phyloP scores from a whole-genome alignment of 2,329 filamentous ascomycete genomes.

The Fusarium sp. region DNA sequence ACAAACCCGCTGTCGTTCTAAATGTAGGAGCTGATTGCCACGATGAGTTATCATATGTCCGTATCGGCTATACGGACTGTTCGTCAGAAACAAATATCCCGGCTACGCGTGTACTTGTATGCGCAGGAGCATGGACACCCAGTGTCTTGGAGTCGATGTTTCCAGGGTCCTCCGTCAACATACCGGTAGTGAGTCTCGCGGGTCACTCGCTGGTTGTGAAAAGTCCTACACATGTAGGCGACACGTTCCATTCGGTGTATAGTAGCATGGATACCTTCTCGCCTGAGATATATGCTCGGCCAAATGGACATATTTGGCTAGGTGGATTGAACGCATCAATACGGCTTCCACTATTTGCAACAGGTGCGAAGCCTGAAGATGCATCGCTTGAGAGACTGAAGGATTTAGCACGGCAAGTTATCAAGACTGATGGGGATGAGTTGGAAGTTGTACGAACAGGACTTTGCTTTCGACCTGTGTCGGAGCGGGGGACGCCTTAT shows the following conservation, averaged over 20 bases:
- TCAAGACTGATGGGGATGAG: conserved; percentile 61
- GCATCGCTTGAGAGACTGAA: conserved; percentile 63
- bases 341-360: conserved; percentile 66
- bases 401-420: conserved; percentile 61
- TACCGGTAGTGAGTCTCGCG: conserved; percentile 69
- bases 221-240: conserved; percentile 62
- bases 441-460: conserved; percentile 74
- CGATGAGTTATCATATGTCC: conserved; percentile 65
- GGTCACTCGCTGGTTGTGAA: conserved; percentile 79
- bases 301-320: conserved; percentile 77
- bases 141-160: conserved; percentile 76
- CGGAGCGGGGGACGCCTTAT: conserved; percentile 73
- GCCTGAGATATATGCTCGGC: conserved; percentile 78
- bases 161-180: conserved; percentile 61
- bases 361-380: conserved; percentile 33
- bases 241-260: conserved; percentile 77
- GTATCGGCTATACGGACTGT: conserved; percentile 60
- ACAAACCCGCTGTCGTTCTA: conserved; percentile 72
- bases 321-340: conserved; percentile 77
- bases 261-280: conserved; percentile 72
- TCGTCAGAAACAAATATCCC: conserved; percentile 66
- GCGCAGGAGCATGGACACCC: conserved; percentile 79
- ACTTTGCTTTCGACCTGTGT: conserved; percentile 80
- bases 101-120: conserved; percentile 74
- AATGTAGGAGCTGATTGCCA: conserved; percentile 64